Base-by-base conservation (phyloP, 306 rosid species). In the Glycine latifolia region DNA sequence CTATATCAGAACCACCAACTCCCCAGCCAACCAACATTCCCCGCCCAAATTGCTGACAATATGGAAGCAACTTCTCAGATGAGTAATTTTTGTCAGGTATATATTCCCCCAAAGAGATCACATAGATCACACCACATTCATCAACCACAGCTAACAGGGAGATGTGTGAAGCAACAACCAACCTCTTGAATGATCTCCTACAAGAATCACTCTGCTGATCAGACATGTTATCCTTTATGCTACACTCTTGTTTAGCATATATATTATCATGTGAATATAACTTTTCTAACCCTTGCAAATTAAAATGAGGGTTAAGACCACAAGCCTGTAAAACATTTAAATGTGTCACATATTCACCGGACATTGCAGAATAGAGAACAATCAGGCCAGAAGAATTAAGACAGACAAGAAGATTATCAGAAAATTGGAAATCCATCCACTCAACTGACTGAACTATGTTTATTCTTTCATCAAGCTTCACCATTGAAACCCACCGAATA, bases 341-440 rank as follows among this genome's bases (percentile, higher is more conserved):
- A 75, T 84, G 81, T 65, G 92, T 71, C 88, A 95, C 95, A 87
- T 76, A 89, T 83, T 89, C 91, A 75, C 99, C 95, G 41, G 93
- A 83, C 77, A 88, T 59, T 75, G 94, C 97, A 71, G 85, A 81
- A 84, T 91, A 88, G 61, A 92, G 83, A 83, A 87, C 88, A 67
- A 95, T 77, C 46, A 89, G 79, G 76, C 98, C 98, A 78, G 89
- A 86, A 73, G 95, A 87, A 85, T 80, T 87, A 46, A 95, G 94
- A 85, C 97, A 91, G 70, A 87, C 89, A 78, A 95, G 95, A 79
- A 93, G 89, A 81, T 88, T 77, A 80, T 89, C 97, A 68, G 90
- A 90, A 91, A 95, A 90, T 85, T 85, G 75, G 86, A 93, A 95
- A 85, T 93, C 96, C 3, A 56, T 65, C 97, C 99, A 95, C 86